phyloP scores from a whole-genome alignment of 306 rosid genomes.

The Canavalia gladiata region DNA sequence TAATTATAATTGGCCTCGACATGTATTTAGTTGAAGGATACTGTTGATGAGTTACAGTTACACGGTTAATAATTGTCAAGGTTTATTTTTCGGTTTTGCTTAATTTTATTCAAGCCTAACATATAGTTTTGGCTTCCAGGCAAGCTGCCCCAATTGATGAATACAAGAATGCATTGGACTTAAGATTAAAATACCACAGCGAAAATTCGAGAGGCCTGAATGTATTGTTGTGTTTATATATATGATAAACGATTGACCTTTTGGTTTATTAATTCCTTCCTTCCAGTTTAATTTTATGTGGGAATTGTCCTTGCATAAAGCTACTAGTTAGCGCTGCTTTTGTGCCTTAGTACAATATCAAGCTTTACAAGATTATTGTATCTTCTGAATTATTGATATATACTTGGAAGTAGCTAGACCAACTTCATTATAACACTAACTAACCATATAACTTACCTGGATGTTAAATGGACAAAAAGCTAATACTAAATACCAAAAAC shows the following conservation, averaged over 20 bases:
- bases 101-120: no score
- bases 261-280: background rate
- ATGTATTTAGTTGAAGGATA: no score
- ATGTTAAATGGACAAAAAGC: slow-evolving; percentile 16
- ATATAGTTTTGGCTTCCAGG: background rate
- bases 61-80: no score
- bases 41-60: no score
- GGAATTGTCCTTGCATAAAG: no score
- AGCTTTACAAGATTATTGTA: no score
- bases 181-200: background rate
- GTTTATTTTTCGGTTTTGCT: no score
- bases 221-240: background rate
- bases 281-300: background rate
- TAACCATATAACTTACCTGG: background rate
- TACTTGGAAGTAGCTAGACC: slow-evolving; percentile 1
- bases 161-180: background rate
- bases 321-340: no score
- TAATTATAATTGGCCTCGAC: no score
- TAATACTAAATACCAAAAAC: slow-evolving; percentile 1
- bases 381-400: background rate
- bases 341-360: no score
- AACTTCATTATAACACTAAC: background rate
- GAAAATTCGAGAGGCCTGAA: background rate
- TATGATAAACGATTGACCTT: background rate
- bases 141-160: background rate